Percentiles rank a stretch among this genome's conserved stretches.
These are phyloP conservation scores for Ilex paraguariensis DNA, from an alignment of 305 asterid species.

Conservation along the genomic window DNA sequence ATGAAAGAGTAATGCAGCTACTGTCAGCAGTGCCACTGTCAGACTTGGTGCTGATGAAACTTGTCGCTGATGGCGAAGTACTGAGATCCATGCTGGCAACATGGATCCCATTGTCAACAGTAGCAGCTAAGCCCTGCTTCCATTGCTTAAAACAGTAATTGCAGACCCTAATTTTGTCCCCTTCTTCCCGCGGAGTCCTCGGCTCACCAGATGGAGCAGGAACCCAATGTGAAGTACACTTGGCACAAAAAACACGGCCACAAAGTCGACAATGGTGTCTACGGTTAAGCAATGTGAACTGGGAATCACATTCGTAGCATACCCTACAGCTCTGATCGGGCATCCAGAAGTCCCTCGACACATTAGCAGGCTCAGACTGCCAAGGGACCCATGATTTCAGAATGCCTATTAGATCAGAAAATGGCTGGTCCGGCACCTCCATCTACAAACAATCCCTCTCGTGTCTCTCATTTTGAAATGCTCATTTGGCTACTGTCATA, in stretches of 20 bases:
- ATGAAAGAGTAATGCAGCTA: slow-evolving; percentile 50
- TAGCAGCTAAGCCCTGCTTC: slow-evolving; percentile 40
- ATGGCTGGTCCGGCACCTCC: slow-evolving; percentile 51
- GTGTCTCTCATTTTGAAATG: slow-evolving; percentile 50
- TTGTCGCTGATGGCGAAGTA: slow-evolving; percentile 59
- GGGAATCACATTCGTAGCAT: slow-evolving; percentile 95
- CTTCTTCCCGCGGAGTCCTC: slow-evolving; percentile 39
- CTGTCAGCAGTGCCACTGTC: slow-evolving; percentile 63
- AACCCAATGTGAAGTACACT: slow-evolving; percentile 82
- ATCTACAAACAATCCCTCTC: slow-evolving; percentile 42
- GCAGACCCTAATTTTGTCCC: slow-evolving; percentile 83
- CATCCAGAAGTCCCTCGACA: slow-evolving; percentile 98
- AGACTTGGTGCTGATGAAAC: slow-evolving; percentile 80
- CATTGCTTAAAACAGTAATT: slow-evolving; percentile 79
- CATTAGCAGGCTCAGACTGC: slow-evolving; percentile 69
- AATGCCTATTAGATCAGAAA: slow-evolving; percentile 55
- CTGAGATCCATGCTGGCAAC: slow-evolving; percentile 45
- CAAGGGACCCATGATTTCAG: slow-evolving; percentile 78
- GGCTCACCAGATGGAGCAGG: slow-evolving; percentile 42
- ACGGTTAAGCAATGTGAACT: slow-evolving; percentile 77
- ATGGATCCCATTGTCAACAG: slow-evolving; percentile 44
- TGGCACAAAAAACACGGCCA: slow-evolving; percentile 82
- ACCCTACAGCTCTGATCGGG: slow-evolving; percentile 97
- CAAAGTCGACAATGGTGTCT: slow-evolving; percentile 98
- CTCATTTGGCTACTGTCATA: slow-evolving; percentile 35